Evolutionary conservation across 2,329 filamentous ascomycete species (phyloP), one percentile per base, ranked within the genome.

Genomic region (Sarocladium oryzae): DNA sequence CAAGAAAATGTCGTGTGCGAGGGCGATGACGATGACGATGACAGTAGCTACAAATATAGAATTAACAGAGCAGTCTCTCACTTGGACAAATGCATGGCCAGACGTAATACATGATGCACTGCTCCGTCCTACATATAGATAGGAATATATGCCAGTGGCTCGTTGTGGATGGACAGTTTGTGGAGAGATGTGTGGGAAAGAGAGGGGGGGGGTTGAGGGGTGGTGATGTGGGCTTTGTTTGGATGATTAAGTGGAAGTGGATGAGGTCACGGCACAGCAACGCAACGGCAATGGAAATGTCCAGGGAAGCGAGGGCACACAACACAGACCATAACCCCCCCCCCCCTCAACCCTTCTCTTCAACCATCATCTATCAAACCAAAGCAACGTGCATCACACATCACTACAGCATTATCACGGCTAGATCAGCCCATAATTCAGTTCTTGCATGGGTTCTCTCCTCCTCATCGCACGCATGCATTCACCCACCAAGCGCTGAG

Each of bases 41-140:
- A 7, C 37, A 41, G 15, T 6, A 36, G 33, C 33, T 15, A 5
- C 6, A 36, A 36, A 36, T 8, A 45, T 45, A 45, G 26, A 48
- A 32, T 48, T 48, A n/a, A 48, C n/a, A 48, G 15, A 48, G 26
- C 24, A 48, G 43, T 48, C 43, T 33, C 33, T 32, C 32, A n/a
- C 20, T 28, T 32, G n/a, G n/a, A n/a, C n/a, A n/a, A n/a, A n/a
- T n/a, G n/a, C n/a, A n/a, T n/a, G n/a, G n/a, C n/a, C n/a, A n/a
- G n/a, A n/a, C n/a, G n/a, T n/a, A n/a, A n/a, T n/a, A n/a, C n/a
- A n/a, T n/a, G n/a, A n/a, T n/a, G n/a, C n/a, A n/a, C n/a, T n/a
- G n/a, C n/a, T n/a, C n/a, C n/a, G n/a, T n/a, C n/a, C n/a, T n/a
- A n/a, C n/a, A n/a, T n/a, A n/a, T n/a, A n/a, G n/a, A n/a, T n/a